Base-by-base conservation (phyloP, 1,139 yeast species). In the Nakaseomyces glabratus region DNA sequence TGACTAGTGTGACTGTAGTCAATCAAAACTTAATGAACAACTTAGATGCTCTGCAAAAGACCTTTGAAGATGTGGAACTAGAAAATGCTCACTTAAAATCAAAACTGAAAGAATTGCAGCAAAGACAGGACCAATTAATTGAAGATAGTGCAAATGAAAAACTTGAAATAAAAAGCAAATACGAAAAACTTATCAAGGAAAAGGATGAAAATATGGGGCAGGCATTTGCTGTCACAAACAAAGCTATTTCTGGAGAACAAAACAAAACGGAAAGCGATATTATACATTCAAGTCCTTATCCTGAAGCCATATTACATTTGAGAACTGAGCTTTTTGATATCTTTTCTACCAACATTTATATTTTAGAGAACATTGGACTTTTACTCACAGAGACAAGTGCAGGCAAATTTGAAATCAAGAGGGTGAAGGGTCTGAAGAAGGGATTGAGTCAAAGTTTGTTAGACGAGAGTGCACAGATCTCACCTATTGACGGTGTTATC, bases 321-420 rank as follows among this genome's bases (percentile, higher is more conserved):
- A 25, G 39, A 20, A 35, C 36, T 8, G 37, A 36, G 9, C 34
- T 60, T 5, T 55, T 55, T 29, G 48, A 47, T 1, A 48, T 60
- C 24, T 61, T 62, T 35, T 47, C 51, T 10, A 42, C 56, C 3
- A 56, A 59, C 21, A 48, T 57, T 4, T 48, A 45, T 34, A 62
- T 82, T 2, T 62, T 88, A 35, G 95, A 84, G 49, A 69, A 82
- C 2, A 76, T 86, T 68, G 97, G 97, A 1, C 63, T 88, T 35
- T 57, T 81, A 15, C 61, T 81, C 31, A 65, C 42, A 20, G 33
- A 36, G 37, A 42, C 45, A 14, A 38, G 42, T 19, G 39, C 41
- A 7, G 37, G 42, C 4, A 34, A 37, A 3, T 32, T 52, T 37
- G 68, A 67, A 33, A 72, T 81, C 22, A 70, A 71, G 20, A 64